A percentile compares a stretch with the other conserved stretches of the same genome.
phyloP scores from a whole-genome alignment of 371 early-diverging fungal genomes.

The Mucor circinelloides region DNA sequence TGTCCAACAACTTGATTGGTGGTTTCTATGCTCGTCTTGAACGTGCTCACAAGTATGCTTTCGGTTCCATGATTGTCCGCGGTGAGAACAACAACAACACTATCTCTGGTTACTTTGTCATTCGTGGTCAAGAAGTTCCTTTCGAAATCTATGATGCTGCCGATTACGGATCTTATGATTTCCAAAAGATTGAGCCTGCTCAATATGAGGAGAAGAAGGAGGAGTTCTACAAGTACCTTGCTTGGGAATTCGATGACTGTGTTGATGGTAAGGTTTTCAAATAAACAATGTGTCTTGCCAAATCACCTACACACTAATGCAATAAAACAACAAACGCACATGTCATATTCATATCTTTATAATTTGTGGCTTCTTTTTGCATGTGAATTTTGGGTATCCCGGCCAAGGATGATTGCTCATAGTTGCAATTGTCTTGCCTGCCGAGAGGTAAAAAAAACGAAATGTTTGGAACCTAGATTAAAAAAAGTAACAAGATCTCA shows the following conservation, averaged over 20 bases:
- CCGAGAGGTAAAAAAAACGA: constrained; percentile 34
- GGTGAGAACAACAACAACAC: constrained; percentile 89
- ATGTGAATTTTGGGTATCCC: constrained; percentile 25
- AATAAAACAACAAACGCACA: not conserved
- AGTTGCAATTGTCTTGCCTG: constrained; percentile 41
- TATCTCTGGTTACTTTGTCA: constrained; percentile 93
- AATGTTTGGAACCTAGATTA: constrained; percentile 36
- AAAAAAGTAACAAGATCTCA: constrained; percentile 22
- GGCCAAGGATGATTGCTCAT: constrained; percentile 41
- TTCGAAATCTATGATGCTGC: constrained; percentile 86
- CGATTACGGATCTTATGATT: constrained; percentile 87
- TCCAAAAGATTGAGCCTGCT: constrained; percentile 78
- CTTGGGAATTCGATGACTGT: constrained; percentile 54
- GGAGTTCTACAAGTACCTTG: constrained; percentile 49
- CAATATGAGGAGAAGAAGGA: constrained; percentile 59
- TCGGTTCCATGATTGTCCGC: constrained; percentile 84
- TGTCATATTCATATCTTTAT: not conserved
- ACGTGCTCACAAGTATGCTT: constrained; percentile 93
- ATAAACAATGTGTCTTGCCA: constrained; percentile 40
- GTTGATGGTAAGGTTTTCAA: constrained; percentile 71
- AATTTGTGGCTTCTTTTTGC: not conserved
- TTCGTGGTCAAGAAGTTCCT: constrained; percentile 90
- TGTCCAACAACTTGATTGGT: constrained; percentile 91
- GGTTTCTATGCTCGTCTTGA: constrained; percentile 95
- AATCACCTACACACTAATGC: not conserved